phyloP scores from a whole-genome alignment of 2,329 filamentous ascomycete species.

The Exophiala alcalophila region DNA sequence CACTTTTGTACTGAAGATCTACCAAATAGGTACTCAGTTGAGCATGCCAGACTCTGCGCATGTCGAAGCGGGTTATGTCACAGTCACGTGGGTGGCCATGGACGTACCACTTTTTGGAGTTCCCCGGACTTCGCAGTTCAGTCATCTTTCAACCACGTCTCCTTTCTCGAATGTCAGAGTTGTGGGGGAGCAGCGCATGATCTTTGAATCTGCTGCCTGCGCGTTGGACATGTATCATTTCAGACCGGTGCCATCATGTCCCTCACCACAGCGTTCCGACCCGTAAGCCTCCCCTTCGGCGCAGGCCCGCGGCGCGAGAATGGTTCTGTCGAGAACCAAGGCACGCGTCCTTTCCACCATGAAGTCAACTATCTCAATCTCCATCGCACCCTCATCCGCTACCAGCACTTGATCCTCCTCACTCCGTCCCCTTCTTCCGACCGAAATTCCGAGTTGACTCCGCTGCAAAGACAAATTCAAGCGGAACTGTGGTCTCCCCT shows the following conservation, averaged over 20 bases:
- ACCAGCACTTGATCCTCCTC: constrained; percentile 44
- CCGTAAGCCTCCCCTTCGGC: constrained; percentile 17
- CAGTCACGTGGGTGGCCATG: no score
- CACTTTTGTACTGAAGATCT: no score
- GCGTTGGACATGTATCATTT: no score
- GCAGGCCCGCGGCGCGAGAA: constrained; percentile 17
- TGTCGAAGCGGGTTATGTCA: no score
- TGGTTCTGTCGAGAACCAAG: background rate
- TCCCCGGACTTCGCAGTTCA: no score
- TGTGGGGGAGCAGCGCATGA: no score
- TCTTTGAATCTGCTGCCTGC: no score
- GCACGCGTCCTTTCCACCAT: constrained; percentile 23
- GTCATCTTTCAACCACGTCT: no score
- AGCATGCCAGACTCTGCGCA: no score
- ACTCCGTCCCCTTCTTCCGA: constrained; percentile 18
- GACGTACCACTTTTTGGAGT: no score
- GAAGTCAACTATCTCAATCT: constrained; percentile 38
- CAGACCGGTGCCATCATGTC: constrained; percentile 14
- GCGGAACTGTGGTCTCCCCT: constrained; percentile 37
- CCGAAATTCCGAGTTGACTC: constrained; percentile 36
- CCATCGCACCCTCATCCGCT: constrained; percentile 42
- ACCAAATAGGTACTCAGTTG: no score
- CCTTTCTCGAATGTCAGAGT: no score
- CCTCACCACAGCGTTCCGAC: constrained; percentile 19
- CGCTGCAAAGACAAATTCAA: constrained; percentile 26